Percentiles rank a stretch among this genome's conserved stretches.
Evolutionary conservation across 768 basidiomycete species (phyloP).

Genomic region (Leccinum imitatum): DNA sequence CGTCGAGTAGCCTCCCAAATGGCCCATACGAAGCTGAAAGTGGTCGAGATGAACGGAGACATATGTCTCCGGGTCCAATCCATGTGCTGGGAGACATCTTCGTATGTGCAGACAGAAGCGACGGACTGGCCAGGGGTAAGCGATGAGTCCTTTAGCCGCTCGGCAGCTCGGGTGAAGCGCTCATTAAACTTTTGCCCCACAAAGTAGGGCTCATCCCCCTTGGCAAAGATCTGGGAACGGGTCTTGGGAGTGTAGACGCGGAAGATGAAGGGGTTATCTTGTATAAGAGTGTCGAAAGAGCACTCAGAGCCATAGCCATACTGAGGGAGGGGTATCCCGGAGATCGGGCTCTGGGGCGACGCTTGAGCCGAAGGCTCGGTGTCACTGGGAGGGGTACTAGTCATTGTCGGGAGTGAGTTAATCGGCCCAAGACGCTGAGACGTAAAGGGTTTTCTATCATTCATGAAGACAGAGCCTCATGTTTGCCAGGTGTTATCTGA

Average conservation of each 20-base stretch:
- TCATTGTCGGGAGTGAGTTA: constrained; percentile 25
- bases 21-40: constrained; percentile 81
- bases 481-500: constrained; percentile 32
- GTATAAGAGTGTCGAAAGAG: constrained; percentile 59
- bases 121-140: constrained; percentile 33
- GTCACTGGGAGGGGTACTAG: constrained; percentile 15
- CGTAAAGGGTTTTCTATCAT: constrained; percentile 30
- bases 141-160: constrained; percentile 37
- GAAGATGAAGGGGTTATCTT: constrained; percentile 72
- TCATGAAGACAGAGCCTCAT: constrained; percentile 23
- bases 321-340: constrained; percentile 51
- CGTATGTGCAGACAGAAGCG: constrained; percentile 43
- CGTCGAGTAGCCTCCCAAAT: constrained; percentile 79
- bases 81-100: constrained; percentile 68
- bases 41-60: constrained; percentile 71
- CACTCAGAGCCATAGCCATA: constrained; percentile 68
- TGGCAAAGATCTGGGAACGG: constrained; percentile 51
- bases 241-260: constrained; percentile 77
- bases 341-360: constrained; percentile 22
- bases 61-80: constrained; percentile 74
- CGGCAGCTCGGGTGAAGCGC: constrained; percentile 34
- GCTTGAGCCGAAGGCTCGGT: constrained; percentile 14
- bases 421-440: constrained; percentile 9
- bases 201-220: constrained; percentile 58
- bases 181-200: constrained; percentile 65